Evolutionary conservation across 805 yeast genomes (phyloP), one percentile per base, ranked within the genome.

Genomic region (Yamadazyma ubonensis): DNA sequence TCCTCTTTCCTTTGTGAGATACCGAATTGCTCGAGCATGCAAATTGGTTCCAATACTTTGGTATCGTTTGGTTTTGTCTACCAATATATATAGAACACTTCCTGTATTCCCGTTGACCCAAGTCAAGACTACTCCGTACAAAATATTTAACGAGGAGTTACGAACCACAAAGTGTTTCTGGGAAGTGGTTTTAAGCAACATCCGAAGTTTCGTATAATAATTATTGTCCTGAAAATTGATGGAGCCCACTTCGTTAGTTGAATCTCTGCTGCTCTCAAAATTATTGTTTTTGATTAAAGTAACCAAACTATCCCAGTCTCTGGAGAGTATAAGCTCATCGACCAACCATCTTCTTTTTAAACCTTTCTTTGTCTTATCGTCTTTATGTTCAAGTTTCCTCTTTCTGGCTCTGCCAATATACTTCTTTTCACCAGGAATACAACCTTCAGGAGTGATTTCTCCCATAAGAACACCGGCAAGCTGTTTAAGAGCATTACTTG

Each of bases 31-130:
- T 29, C 78, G 59, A 4, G 68, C 63, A 49, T 78, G 81, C 25
- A 79, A 55, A 43, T 74, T 74, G 37, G 71, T 70, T 4, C 81
- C 83, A 23, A 78, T 71, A 39, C 76, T 71, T 57, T 78, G 80
- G 14, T 70, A 61, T 33, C 83, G 57, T 42, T 76, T 74, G 6
- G 78, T 57, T 33, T 70, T 73, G 46, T 75, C 83, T 4, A 79
- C 85, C 49, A 71, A 54, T 8, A 79, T 45, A 51, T 66, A 65
- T 38, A 73, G 45, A 5, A 79, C 65, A 18, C 68, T 58, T 1
- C 83, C 84, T 4, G 56, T 51, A 6, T 54, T 44, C 19, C 57
- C 64, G 31, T 68, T 65, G 4, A 69, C 70, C 81, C 83, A 77
- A 2, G 82, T 77, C 25, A 74, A 55, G 3, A 75, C 63, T 16